phyloP scores from a whole-genome alignment of 2,329 filamentous ascomycete species.

The Metarhizium rileyi region DNA sequence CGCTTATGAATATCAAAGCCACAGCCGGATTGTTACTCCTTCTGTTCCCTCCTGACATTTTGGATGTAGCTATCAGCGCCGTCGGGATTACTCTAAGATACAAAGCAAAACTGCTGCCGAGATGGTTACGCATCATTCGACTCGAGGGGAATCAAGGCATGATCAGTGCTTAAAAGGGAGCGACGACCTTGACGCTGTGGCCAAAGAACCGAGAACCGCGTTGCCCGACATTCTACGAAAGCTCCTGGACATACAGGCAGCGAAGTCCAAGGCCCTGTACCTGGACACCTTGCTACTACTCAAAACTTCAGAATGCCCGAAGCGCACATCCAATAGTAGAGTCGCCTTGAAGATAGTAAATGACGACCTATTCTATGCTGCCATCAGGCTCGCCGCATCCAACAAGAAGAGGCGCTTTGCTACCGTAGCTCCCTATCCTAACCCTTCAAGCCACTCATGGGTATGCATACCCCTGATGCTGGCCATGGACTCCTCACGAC shows the following conservation, averaged over 20 bases:
- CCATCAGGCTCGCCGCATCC: slow-evolving; percentile 28
- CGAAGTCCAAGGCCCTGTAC: slow-evolving; percentile 27
- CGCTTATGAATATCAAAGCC: no score
- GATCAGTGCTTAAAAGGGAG: slow-evolving; percentile 6
- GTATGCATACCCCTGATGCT: slow-evolving; percentile 48
- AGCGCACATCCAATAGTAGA: slow-evolving; percentile 19
- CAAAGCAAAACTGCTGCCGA: no score
- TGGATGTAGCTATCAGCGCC: no score
- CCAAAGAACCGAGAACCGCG: slow-evolving; percentile 35
- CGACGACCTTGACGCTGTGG: slow-evolving; percentile 27
- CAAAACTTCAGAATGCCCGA: slow-evolving; percentile 31
- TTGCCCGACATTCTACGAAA: slow-evolving; percentile 37
- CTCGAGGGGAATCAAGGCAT: not conserved
- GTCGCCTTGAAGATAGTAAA: slow-evolving; percentile 39
- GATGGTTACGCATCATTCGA: no score
- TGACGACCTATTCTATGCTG: slow-evolving; percentile 48
- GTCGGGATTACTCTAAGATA: no score
- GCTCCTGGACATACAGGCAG: slow-evolving; percentile 29
- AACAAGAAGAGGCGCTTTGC: slow-evolving; percentile 61
- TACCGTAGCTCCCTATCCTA: slow-evolving; percentile 52
- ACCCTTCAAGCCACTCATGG: slow-evolving; percentile 38
- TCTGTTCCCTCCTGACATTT: no score
- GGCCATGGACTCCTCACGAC: slow-evolving; percentile 36
- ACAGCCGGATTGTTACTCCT: no score
- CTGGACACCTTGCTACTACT: slow-evolving; percentile 29